Evolutionary conservation across 768 basidiomycete genomes (phyloP).

Genomic region (Myochromella boudieri): DNA sequence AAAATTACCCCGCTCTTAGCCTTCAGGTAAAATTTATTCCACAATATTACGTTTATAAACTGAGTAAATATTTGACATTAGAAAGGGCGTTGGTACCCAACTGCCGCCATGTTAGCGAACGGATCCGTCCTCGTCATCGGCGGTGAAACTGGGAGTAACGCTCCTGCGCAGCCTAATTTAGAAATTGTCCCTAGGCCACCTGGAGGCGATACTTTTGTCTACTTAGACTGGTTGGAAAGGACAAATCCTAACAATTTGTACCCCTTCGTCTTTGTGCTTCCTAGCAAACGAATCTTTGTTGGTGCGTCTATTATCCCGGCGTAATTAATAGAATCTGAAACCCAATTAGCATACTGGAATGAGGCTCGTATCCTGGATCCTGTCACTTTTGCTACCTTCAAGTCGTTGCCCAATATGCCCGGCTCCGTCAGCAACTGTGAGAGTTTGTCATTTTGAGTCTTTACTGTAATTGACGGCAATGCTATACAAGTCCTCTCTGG

Average conservation of each 20-base stretch:
- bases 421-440: slow-evolving; percentile 67
- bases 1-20: slow-evolving; percentile 53
- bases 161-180: slow-evolving; percentile 60
- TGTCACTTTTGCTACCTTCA: slow-evolving; percentile 59
- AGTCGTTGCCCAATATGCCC: slow-evolving; percentile 68
- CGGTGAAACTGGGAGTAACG: slow-evolving; percentile 74
- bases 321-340: not conserved
- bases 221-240: slow-evolving; percentile 64
- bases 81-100: slow-evolving; percentile 73
- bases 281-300: slow-evolving; percentile 67
- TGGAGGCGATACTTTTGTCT: slow-evolving; percentile 60
- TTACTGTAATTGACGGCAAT: slow-evolving; percentile 1
- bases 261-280: slow-evolving; percentile 73
- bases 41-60: not conserved
- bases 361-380: slow-evolving; percentile 77
- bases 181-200: slow-evolving; percentile 69
- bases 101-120: slow-evolving; percentile 67
- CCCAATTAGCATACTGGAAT: slow-evolving; percentile 65
- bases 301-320: slow-evolving; percentile 48
- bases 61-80: slow-evolving; percentile 23
- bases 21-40: slow-evolving; percentile 62
- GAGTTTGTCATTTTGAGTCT: slow-evolving; percentile 9
- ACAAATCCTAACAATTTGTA: slow-evolving; percentile 84
- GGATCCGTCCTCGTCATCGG: slow-evolving; percentile 75
- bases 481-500: slow-evolving; percentile 63